Evolutionary conservation across 495 filamentous ascomycete genomes (phyloP).

Genomic region (Choiromyces venosus): DNA sequence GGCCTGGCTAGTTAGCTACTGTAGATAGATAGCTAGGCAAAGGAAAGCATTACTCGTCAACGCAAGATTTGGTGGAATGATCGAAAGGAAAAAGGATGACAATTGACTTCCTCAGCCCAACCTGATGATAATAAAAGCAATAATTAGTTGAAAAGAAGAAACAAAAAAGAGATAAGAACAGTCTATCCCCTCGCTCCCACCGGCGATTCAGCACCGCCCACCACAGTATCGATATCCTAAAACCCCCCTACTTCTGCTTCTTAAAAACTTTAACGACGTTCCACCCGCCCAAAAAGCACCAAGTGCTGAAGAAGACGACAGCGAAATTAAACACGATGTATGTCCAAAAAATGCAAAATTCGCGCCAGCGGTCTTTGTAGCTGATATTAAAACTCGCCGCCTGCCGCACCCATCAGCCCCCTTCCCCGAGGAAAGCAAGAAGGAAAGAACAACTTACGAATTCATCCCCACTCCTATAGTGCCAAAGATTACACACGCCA

Average conservation of each 20-base stretch:
- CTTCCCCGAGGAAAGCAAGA: not conserved
- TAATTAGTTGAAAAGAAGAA: too few species aligned
- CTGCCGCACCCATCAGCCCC: not conserved
- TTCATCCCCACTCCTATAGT: conserved; percentile 53
- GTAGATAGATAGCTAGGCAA: too few species aligned
- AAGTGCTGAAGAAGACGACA: conserved; percentile 29
- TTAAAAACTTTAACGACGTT: conserved; percentile 16
- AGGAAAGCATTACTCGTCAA: too few species aligned
- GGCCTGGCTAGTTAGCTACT: too few species aligned
- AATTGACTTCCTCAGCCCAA: too few species aligned
- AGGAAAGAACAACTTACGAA: conserved; percentile 48
- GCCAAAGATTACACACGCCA: conserved; percentile 56
- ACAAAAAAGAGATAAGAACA: too few species aligned
- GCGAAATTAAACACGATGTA: conserved; percentile 41
- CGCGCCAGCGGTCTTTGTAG: conserved; percentile 57
- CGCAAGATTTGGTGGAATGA: too few species aligned
- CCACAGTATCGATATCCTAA: too few species aligned
- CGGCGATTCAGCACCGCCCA: too few species aligned
- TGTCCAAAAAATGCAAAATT: conserved; percentile 50
- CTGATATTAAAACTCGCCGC: conserved; percentile 47
- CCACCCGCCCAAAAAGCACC: conserved; percentile 26
- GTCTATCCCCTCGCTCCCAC: too few species aligned
- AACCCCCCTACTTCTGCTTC: not conserved
- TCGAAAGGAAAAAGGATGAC: too few species aligned
- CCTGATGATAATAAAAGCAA: too few species aligned